A percentile compares a stretch with the other conserved stretches of the same genome.
Evolutionary conservation across 306 rosid genomes (phyloP).

Genomic region (Fagus sylvatica): DNA sequence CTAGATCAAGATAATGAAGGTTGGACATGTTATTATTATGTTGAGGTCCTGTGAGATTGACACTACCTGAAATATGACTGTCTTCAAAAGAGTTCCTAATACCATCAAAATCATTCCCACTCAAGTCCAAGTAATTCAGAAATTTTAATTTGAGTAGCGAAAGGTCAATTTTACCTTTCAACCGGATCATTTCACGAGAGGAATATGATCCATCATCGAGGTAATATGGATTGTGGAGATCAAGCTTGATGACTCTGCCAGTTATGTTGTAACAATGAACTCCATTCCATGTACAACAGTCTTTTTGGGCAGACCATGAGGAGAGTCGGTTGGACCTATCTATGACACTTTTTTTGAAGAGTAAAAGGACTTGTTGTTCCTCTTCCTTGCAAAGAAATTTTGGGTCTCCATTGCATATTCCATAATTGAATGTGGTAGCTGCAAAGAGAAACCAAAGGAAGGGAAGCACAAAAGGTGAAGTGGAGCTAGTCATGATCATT

Average conservation of each 20-base stretch:
- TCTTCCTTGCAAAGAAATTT: conserved; percentile 15
- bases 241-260: conserved; percentile 21
- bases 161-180: conserved; percentile 27
- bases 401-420: neutral
- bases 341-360: conserved; percentile 13
- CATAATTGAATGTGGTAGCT: neutral
- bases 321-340: conserved; percentile 12
- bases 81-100: neutral
- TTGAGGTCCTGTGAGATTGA: conserved; percentile 6
- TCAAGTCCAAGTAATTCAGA: conserved; percentile 29
- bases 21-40: conserved; percentile 9
- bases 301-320: conserved; percentile 16
- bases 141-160: conserved; percentile 21
- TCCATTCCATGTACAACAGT: conserved; percentile 26
- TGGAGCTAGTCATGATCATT: no score
- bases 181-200: neutral
- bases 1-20: conserved; percentile 19
- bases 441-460: no score
- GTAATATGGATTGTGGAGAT: neutral
- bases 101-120: conserved; percentile 10
- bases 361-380: neutral
- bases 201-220: neutral
- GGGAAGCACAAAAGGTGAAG: no score
- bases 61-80: neutral
- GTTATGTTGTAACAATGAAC: conserved; percentile 24